Percentiles rank a stretch among this genome's conserved stretches.
Conservation (phyloP, 2,329 filamentous ascomycete species). For the Aureobasidium lini region DNA sequence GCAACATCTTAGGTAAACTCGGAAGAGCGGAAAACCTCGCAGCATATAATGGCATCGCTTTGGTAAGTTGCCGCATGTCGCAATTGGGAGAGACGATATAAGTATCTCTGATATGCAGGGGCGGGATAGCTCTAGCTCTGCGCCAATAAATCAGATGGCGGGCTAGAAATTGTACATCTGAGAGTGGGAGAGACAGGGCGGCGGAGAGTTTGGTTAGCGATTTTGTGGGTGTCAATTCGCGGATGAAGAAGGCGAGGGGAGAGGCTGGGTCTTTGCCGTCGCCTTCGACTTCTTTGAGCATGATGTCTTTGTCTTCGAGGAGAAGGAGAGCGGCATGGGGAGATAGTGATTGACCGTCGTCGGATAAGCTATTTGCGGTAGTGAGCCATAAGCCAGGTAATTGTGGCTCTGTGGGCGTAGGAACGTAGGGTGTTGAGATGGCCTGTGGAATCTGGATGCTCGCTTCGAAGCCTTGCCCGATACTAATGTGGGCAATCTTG, state of each 20-base stretch:
- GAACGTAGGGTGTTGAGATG: conserved; percentile 64
- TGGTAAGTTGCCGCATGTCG: conserved; percentile 62
- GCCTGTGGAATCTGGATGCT: conserved; percentile 56
- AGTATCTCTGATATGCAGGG: conserved; percentile 78
- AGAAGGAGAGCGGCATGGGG: conserved; percentile 83
- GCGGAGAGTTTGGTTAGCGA: conserved; percentile 65
- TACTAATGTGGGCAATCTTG: conserved; percentile 75
- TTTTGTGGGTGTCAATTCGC: conserved; percentile 52
- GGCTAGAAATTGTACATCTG: conserved; percentile 78
- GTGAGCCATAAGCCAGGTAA: conserved; percentile 78
- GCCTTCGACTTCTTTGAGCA: conserved; percentile 60
- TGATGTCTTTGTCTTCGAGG: conserved; percentile 72
- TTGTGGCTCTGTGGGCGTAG: conserved; percentile 58
- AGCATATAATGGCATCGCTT: conserved; percentile 65
- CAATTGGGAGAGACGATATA: conserved; percentile 91
- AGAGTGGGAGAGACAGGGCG: conserved; percentile 63
- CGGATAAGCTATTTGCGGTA: conserved; percentile 67
- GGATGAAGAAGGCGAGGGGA: conserved; percentile 67
- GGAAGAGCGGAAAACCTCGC: conserved; percentile 76
- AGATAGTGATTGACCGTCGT: conserved; percentile 62
- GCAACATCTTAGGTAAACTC: conserved; percentile 78
- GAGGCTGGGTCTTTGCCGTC: conserved; percentile 69
- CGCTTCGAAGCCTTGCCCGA: conserved; percentile 56
- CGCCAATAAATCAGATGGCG: conserved; percentile 96
- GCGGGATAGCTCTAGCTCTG: conserved; percentile 82